Percentiles rank a stretch among this genome's conserved stretches.
Conservation (phyloP, 495 filamentous ascomycete species). For the Penicillium paxilli region DNA sequence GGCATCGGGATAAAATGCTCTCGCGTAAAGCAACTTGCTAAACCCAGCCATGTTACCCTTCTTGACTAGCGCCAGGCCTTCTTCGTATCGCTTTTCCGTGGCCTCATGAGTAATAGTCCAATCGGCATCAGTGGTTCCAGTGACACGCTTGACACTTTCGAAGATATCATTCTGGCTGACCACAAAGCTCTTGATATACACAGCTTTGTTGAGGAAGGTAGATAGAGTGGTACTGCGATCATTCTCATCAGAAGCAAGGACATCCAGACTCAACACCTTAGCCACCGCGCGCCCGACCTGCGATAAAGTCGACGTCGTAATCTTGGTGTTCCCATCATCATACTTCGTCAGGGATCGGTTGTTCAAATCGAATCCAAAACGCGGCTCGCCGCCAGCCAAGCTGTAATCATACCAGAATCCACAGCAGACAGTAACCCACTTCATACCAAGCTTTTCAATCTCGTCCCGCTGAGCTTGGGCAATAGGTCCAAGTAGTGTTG, state of each 20-base stretch:
- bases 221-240: slow-evolving; percentile 35
- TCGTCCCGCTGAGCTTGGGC: slow-evolving; percentile 19
- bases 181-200: slow-evolving; percentile 49
- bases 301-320: slow-evolving; percentile 40
- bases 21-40: slow-evolving; percentile 50
- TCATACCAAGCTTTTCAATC: slow-evolving; percentile 46
- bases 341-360: slow-evolving; percentile 44
- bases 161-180: slow-evolving; percentile 56
- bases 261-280: slow-evolving; percentile 42
- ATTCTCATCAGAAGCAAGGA: slow-evolving; percentile 48
- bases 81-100: slow-evolving; percentile 43
- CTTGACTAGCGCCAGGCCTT: slow-evolving; percentile 41
- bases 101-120: slow-evolving; percentile 54
- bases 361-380: slow-evolving; percentile 51
- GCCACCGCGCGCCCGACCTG: slow-evolving; percentile 52
- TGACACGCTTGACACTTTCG: slow-evolving; percentile 54
- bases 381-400: slow-evolving; percentile 27
- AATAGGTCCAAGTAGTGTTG: slow-evolving; percentile 12
- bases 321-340: slow-evolving; percentile 49
- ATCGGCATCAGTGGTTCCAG: slow-evolving; percentile 48
- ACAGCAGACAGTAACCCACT: slow-evolving; percentile 52
- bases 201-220: slow-evolving; percentile 39
- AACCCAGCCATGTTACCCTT: slow-evolving; percentile 49
- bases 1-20: slow-evolving; percentile 47
- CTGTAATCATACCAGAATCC: slow-evolving; percentile 59